Base-by-base conservation (phyloP, 2,329 filamentous ascomycete species). In the Hypoxylon rubiginosum region DNA sequence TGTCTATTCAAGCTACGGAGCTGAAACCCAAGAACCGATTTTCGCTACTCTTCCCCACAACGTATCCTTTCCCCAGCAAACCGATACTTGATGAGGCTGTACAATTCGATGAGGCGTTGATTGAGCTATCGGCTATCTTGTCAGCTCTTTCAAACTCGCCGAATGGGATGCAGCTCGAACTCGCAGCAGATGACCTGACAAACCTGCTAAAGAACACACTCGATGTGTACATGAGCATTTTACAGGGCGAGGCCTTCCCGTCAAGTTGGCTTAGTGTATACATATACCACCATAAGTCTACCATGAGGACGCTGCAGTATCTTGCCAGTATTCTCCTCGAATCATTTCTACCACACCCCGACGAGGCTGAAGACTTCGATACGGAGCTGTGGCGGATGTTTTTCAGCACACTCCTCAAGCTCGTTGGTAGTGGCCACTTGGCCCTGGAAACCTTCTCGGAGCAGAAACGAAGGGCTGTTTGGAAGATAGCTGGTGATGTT, bases 401-500 rank as follows among this genome's bases (percentile, higher is more conserved):
- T 81, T 97, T 99, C 76, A 91, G 90, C 17, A 95, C 94, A 0
- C 82, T 99, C 30, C 85, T 99, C 28, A 94, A 92, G 75, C 89
- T 98, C 2, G 93, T 99, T 2, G 92, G 93, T 4, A 97, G 94
- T 74, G 90, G 94, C 36, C 92, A 91, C 0, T 85, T 99, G 19
- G 94, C 96, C 0, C 86, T 99, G 39, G 96, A 99, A 77, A 97
- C 94, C 0, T 98, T 97, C 76, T 94, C 96, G 0, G 97, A 99
- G 78, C 96, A 99, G 80, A 99, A 98, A 81, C 86, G 96, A 49
- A 86, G 96, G 59, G 95, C 96, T 0, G 95, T 98, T 1, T 99
- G 97, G 96, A 99, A 98, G 82, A 97, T 99, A 76, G 96, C 95
- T 3, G 96, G 96, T 5, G 97, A 99, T 80, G 93, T 99, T 54